Conservation (phyloP, 768 basidiomycete species). For the Hericium alpestre region DNA sequence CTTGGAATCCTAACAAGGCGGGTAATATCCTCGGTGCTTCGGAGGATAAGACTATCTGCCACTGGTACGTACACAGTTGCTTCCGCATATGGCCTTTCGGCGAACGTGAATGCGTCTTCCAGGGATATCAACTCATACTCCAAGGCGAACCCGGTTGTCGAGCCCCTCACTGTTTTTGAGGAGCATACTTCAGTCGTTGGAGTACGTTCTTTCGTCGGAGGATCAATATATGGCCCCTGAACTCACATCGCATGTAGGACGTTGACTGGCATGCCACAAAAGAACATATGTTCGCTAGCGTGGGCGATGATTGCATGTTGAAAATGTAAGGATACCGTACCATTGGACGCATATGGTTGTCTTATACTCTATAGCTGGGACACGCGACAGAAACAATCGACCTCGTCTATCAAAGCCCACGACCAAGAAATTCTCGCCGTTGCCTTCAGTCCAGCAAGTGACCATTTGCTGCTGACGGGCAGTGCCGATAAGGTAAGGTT, state of each 20-base stretch:
- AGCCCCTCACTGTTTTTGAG: conserved; percentile 73
- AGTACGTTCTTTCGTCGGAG: conserved; percentile 33
- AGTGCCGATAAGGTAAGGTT: conserved; percentile 79
- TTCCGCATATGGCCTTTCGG: background rate
- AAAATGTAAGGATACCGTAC: conserved; percentile 57
- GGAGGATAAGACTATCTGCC: conserved; percentile 91
- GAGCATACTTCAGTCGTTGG: conserved; percentile 91
- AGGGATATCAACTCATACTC: conserved; percentile 92
- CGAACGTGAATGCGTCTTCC: conserved; percentile 4
- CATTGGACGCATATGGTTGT: conserved; percentile 4
- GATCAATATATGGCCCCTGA: no score
- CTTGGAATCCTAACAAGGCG: conserved; percentile 78
- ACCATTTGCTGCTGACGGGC: conserved; percentile 78
- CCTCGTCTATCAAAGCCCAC: conserved; percentile 73
- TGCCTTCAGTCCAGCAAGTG: conserved; percentile 75
- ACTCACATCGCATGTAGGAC: conserved; percentile 41
- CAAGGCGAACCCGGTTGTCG: conserved; percentile 67
- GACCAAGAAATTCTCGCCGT: conserved; percentile 86
- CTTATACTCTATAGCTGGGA: conserved; percentile 67
- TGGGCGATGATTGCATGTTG: conserved; percentile 90
- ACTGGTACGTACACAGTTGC: conserved; percentile 55
- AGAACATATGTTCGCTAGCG: conserved; percentile 84
- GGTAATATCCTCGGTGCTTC: conserved; percentile 88
- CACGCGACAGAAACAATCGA: conserved; percentile 61
- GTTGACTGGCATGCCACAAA: conserved; percentile 88